Percentiles rank a stretch among this genome's conserved stretches.
phyloP scores from a whole-genome alignment of 1,139 yeast species.

The Waltiozyma sp. region DNA sequence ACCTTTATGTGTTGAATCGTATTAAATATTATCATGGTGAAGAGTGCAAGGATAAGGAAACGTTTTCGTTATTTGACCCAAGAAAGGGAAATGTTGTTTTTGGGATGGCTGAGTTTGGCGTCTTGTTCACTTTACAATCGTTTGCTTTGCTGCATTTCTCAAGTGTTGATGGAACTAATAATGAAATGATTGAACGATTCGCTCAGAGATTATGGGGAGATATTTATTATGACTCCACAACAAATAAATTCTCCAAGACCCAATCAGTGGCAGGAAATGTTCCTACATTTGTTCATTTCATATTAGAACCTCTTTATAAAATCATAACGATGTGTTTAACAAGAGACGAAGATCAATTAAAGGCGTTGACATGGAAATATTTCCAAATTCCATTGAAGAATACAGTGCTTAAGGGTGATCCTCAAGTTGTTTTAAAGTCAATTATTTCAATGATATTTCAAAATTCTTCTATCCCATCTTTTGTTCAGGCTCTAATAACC shows the following conservation, averaged over 20 bases:
- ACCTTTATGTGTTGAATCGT: constrained; percentile 32
- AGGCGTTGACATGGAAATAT: constrained; percentile 31
- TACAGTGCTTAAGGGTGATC: constrained; percentile 36
- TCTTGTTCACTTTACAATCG: constrained; percentile 55
- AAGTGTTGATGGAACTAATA: constrained; percentile 15
- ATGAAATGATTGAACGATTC: constrained; percentile 32
- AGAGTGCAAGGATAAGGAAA: background rate
- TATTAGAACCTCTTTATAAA: constrained; percentile 76
- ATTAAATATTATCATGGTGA: constrained; percentile 6
- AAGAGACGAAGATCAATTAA: constrained; percentile 33
- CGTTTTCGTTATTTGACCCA: constrained; percentile 41
- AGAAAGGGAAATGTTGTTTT: constrained; percentile 56
- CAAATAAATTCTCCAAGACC: constrained; percentile 32
- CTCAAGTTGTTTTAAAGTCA: constrained; percentile 42
- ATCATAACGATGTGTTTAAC: constrained; percentile 53
- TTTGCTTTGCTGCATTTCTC: constrained; percentile 45
- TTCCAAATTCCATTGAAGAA: constrained; percentile 35
- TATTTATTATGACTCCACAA: constrained; percentile 35
- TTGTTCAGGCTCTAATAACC: background rate
- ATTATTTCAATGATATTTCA: constrained; percentile 26
- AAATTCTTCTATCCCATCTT: background rate
- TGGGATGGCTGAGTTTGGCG: constrained; percentile 52
- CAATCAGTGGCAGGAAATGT: constrained; percentile 17
- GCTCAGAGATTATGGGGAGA: constrained; percentile 69
- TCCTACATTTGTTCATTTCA: constrained; percentile 56